Base-by-base conservation (phyloP, 345 rosid species). In the Abelmoschus esculentus region DNA sequence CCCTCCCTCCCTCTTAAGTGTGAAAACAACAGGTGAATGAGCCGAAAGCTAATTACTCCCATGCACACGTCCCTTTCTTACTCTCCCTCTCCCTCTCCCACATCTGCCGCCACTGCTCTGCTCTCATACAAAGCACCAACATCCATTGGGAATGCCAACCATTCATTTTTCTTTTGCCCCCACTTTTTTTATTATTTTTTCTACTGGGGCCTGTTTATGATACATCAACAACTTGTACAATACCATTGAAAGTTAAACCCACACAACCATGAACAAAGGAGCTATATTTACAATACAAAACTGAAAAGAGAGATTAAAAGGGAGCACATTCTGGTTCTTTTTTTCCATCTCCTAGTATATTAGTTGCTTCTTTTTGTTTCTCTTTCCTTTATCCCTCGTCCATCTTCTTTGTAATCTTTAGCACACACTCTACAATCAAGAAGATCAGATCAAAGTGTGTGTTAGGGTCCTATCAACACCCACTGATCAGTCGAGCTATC, bases 1-100 rank as follows among this genome's bases (percentile, higher is more conserved):
- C 42, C 42, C 42, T 38, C 42, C 42, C 42, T 38, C 42, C 46
- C 69, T 77, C 73, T 77, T 84, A 81, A 90, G 76, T 85, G 76
- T 83, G 98, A 92, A 89, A 92, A 86, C 81, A 90, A 92, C 98
- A 72, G 80, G 74, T 92, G 98, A 90, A 85, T 89, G 98, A 83
- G 76, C 73, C 73, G 84, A 87, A 86, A 84, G 93, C 40, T 36
- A 36, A 36, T 36, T 36, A 36, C 40, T 36, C 40, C 40, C 53
- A 47, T 3, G 15, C 53, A 47, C 53, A 14, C 53, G 53, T 47
- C 53, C 53, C 53, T 47, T 47, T 47, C 53, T 47, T 47, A 14
- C 26, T 22, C 17, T 47, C 14, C 53, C 53, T 47, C 53, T 47
- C 53, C n/a, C 26, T 22, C 26, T 22, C 53, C 53, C 53, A 47